phyloP scores from a whole-genome alignment of 768 basidiomycete genomes.

The Flagelloscypha sp. region DNA sequence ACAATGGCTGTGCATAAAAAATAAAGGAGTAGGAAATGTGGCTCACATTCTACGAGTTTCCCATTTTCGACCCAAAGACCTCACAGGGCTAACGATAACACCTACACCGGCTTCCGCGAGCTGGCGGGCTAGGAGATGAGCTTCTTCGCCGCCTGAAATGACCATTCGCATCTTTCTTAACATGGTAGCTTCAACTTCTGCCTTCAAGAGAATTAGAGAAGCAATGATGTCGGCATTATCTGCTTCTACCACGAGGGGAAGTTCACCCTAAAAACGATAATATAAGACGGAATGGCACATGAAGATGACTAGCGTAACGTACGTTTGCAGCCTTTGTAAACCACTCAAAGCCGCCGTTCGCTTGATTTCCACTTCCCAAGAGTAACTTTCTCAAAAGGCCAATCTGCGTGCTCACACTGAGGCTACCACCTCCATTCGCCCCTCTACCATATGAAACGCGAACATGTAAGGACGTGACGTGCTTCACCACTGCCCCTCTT shows the following conservation, averaged over 20 bases:
- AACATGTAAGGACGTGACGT: slow-evolving; percentile 60
- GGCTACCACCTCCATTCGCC: slow-evolving; percentile 17
- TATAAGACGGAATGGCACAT: background rate
- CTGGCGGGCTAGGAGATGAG: slow-evolving; percentile 54
- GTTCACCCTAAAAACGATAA: slow-evolving; percentile 31
- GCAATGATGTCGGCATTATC: slow-evolving; percentile 74
- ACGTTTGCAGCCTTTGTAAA: slow-evolving; percentile 18
- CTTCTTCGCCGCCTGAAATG: slow-evolving; percentile 53
- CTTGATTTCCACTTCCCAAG: slow-evolving; percentile 17
- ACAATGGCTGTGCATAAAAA: background rate
- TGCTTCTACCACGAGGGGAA: slow-evolving; percentile 59
- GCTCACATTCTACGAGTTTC: slow-evolving; percentile 54
- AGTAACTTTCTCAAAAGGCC: slow-evolving; percentile 44
- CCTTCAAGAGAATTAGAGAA: slow-evolving; percentile 52
- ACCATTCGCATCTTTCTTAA: slow-evolving; percentile 32
- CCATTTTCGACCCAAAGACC: slow-evolving; percentile 62
- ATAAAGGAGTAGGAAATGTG: background rate
- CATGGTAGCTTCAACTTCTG: slow-evolving; percentile 34
- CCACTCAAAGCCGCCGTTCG: slow-evolving; percentile 13
- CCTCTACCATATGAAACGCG: slow-evolving; percentile 25
- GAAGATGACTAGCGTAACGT: slow-evolving; percentile 4
- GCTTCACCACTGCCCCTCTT: slow-evolving; percentile 55
- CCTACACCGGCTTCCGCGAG: slow-evolving; percentile 55
- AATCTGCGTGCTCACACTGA: slow-evolving; percentile 59
- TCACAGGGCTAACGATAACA: slow-evolving; percentile 57